Evolutionary conservation across 1,284 basidiomycete species (phyloP).

Genomic region (Exobasidium cylindrosporum): DNA sequence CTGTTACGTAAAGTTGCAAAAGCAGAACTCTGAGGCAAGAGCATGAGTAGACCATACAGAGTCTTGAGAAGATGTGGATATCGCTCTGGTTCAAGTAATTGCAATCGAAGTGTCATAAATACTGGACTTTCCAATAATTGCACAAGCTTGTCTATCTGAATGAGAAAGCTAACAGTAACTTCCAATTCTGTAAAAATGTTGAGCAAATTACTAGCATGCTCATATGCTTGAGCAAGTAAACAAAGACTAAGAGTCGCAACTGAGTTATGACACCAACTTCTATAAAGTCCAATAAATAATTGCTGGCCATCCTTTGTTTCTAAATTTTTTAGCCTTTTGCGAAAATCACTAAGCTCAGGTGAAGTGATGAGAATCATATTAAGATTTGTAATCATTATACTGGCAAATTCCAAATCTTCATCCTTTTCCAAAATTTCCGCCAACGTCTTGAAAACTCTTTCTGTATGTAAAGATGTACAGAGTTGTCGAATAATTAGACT

Average conservation of each 20-base stretch:
- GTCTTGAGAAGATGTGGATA: slow-evolving; percentile 97
- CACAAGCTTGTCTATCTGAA: slow-evolving; percentile 97
- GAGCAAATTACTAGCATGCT: slow-evolving; percentile 95
- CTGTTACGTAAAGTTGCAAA: slow-evolving; percentile 93
- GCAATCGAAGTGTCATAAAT: slow-evolving; percentile 94
- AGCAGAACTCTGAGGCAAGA: slow-evolving; percentile 92
- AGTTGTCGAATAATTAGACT: slow-evolving; percentile 94
- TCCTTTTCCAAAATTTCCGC: slow-evolving; percentile 97
- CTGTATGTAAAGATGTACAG: slow-evolving; percentile 89
- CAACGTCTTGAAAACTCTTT: slow-evolving; percentile 90
- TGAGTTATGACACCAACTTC: slow-evolving; percentile 98
- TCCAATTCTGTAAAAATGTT: slow-evolving; percentile 92
- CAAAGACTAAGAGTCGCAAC: slow-evolving; percentile 95
- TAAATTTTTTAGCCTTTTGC: slow-evolving; percentile 83
- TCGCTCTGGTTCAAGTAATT: slow-evolving; percentile 93
- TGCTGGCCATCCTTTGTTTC: slow-evolving; percentile 86
- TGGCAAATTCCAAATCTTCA: slow-evolving; percentile 96
- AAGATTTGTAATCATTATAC: slow-evolving; percentile 93
- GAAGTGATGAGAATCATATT: slow-evolving; percentile 96
- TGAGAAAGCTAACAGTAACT: slow-evolving; percentile 87
- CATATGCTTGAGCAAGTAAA: slow-evolving; percentile 93
- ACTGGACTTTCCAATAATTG: slow-evolving; percentile 97
- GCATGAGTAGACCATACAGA: slow-evolving; percentile 93
- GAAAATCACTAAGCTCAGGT: slow-evolving; percentile 88
- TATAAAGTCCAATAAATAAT: slow-evolving; percentile 85